Evolutionary conservation across 2,329 filamentous ascomycete species (phyloP), one percentile per base, ranked within the genome.

Genomic region (Talaromyces sp.): DNA sequence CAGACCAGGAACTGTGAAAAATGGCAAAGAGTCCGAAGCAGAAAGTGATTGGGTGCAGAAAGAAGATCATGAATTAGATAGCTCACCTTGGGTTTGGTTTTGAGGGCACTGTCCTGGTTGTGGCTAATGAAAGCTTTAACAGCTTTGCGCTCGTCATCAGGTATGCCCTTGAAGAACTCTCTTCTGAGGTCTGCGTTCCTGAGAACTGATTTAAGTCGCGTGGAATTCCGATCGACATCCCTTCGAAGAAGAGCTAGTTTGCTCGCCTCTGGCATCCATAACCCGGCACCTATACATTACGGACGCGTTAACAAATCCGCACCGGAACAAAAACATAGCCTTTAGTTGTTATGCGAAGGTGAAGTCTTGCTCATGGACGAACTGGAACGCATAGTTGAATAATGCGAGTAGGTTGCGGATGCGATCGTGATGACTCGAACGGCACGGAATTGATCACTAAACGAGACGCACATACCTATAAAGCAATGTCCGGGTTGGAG

Each of bases 11-110:
- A 49, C 8, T 54, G 39, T 63, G 50, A 35, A 8, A 37, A 16
- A 43, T 35, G 35, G 22, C 24, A 49, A 57, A 27, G 39, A 14
- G 31, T 37, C 7, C 16, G n/a, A 24, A n/a, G 10, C 9, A 31
- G n/a, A 7, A 11, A 19, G 14, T 13, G n/a, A 22, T 37, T 47
- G 31, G 39, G 27, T 57, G 37, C 19, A 47, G 33, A 7, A 63
- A 31, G 9, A n/a, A 19, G 27, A 57, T 31, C 16, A 33, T 19
- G 33, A 10, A 59, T 2, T 43, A 41, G 8, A 66, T 45, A 11
- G 80, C 84, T 75, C 76, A 92, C 92, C 87, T 93, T 94, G 4
- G 93, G 93, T 73, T 89, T 89, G 43, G 87, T 94, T 83, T 96
- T 96, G 60, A 97, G 82, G 14, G 92, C 92, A 67, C 87, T 90